phyloP scores from a whole-genome alignment of 1,139 yeast genomes.

The Sugiyamaella neomexicana region DNA sequence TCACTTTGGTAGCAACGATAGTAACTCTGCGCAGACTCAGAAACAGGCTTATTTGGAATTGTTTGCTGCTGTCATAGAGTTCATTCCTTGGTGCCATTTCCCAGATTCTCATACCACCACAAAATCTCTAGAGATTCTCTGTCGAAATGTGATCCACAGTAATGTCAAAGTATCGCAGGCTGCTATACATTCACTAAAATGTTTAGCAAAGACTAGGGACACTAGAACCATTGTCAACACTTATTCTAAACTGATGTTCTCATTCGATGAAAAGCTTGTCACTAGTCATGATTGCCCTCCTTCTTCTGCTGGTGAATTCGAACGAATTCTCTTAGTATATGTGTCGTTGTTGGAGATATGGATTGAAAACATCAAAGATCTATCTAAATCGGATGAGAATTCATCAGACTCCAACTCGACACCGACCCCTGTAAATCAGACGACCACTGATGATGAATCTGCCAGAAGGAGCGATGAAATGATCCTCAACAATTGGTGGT shows the following conservation, averaged over 20 bases:
- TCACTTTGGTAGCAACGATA: conserved; percentile 46
- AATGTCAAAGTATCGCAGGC: conserved; percentile 62
- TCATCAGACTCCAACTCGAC: not conserved
- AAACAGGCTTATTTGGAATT: conserved; percentile 53
- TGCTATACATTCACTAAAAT: conserved; percentile 61
- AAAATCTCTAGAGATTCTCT: conserved; percentile 67
- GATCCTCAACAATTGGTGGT: conserved; percentile 75
- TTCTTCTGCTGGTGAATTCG: conserved; percentile 53
- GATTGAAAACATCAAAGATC: conserved; percentile 59
- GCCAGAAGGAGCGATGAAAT: conserved; percentile 59
- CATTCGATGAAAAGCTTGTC: conserved; percentile 58
- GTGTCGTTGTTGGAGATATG: conserved; percentile 79
- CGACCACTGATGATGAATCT: conserved; percentile 33
- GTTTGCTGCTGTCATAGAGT: conserved; percentile 67
- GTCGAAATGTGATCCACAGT: conserved; percentile 72
- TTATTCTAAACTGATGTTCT: conserved; percentile 78
- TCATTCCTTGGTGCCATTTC: conserved; percentile 67
- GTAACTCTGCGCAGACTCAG: conserved; percentile 44
- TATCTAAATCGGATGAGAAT: conserved; percentile 28
- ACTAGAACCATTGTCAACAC: conserved; percentile 71
- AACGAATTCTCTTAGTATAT: conserved; percentile 63
- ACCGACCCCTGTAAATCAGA: not conserved
- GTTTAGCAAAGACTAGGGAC: conserved; percentile 65
- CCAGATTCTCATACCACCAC: conserved; percentile 56
- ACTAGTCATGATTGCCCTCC: conserved; percentile 50